These are phyloP conservation scores for Hyaloscypha variabilis DNA, from an alignment of 495 filamentous ascomycete species.

Conservation along the genomic window DNA sequence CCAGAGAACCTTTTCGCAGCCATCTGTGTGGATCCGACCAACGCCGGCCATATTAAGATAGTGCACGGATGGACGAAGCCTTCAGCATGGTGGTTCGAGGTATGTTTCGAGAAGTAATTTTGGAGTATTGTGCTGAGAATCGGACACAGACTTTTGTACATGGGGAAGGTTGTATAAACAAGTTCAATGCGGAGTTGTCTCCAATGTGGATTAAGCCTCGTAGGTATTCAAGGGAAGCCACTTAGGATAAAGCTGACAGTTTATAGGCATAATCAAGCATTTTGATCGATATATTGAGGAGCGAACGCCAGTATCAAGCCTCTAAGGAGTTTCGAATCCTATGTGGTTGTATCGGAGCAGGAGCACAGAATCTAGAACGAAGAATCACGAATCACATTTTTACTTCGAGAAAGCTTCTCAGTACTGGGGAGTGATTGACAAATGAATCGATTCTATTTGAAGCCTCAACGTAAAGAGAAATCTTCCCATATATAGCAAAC, in stretches of 20 bases:
- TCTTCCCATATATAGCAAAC: no score
- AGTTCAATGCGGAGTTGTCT: neutral
- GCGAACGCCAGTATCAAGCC: neutral
- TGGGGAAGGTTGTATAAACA: neutral
- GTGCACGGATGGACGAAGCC: neutral
- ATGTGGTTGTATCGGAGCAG: no score
- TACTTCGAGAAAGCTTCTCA: no score
- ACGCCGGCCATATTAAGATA: neutral
- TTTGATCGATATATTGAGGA: conserved; percentile 1
- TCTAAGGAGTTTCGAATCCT: neutral
- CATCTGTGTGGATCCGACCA: neutral
- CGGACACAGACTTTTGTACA: conserved; percentile 3
- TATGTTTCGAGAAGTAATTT: neutral
- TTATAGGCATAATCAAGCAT: neutral
- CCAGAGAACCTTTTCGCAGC: conserved; percentile 3
- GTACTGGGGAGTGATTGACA: no score
- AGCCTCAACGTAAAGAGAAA: no score
- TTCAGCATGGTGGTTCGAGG: neutral
- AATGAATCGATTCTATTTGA: no score
- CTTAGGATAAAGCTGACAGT: neutral
- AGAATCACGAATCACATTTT: no score
- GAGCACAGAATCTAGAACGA: no score
- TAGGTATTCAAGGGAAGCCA: neutral
- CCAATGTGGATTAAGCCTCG: conserved; percentile 13
- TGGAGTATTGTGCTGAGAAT: no score